Base-by-base conservation (phyloP, 176 grass and related monocot genomes). In the Puccinellia tenuiflora region DNA sequence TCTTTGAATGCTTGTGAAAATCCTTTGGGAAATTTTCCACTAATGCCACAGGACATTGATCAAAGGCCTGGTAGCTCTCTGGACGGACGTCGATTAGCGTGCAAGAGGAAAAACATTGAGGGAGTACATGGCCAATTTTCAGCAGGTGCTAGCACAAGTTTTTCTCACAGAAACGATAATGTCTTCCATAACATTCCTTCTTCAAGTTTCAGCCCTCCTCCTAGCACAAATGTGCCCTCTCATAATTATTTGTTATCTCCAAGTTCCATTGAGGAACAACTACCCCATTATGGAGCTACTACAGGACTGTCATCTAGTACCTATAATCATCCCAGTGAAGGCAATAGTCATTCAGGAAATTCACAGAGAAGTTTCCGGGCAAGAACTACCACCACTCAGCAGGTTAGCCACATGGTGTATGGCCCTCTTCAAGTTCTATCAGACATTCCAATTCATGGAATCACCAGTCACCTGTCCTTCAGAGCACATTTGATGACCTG, bases 81-180 rank as follows among this genome's bases (percentile, higher is more conserved):
- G 35, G 93, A 90, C n/a, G 85, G 87, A 7, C 90, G 90, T 6
- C 83, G 93, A 6, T 35, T 90, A 40, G 88, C 93, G 0, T 92
- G 93, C 85, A 95, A 95, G 83, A 95, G 93, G 79, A 95, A 95
- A 90, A 92, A 86, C 48, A 86, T 90, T 64, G 90, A 95, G 20
- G 90, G 90, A 69, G 37, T 88, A 20, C 74, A 80, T 74, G 90
- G 90, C 28, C 88, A 88, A 46, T 81, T 79, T 79, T 95, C 93
- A 79, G 34, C 72, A 21, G 79, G 83, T 81, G 80, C 53, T 63
- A 90, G 86, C 75, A 80, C 85, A 43, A 86, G 88, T 64, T 88
- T 85, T 79, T n/a, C 66, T 53, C 64, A 90, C 29, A 89, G 81
- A 69, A 86, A 87, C 0, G 66, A 88, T 50, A 88, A 62, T 66